phyloP scores from a whole-genome alignment of 2,329 filamentous ascomycete genomes.

The Sodiomyces alkalinus region DNA sequence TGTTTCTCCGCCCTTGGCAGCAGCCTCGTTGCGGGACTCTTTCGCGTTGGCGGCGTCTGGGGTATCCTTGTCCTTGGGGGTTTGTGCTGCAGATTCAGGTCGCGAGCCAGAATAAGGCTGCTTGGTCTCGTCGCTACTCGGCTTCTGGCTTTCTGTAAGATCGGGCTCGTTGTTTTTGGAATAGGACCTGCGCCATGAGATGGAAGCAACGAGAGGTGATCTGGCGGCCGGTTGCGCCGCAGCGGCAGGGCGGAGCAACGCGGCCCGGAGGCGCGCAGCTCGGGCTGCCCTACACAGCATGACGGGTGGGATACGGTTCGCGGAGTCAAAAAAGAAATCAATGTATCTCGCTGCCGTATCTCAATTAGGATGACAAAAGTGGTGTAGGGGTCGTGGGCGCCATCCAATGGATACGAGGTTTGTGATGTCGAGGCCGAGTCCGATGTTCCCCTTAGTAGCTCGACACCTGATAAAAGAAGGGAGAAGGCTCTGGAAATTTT shows the following conservation, averaged over 20 bases:
- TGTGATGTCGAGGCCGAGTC: neutral
- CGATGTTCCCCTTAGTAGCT: too few relatives aligned
- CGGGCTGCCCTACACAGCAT: conserved; percentile 11
- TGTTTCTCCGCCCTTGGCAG: conserved; percentile 6
- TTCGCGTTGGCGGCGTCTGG: conserved; percentile 3
- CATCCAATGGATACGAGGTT: neutral
- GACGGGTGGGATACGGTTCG: too few relatives aligned
- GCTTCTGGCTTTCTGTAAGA: conserved; percentile 2
- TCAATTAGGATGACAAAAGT: too few relatives aligned
- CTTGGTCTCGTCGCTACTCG: neutral
- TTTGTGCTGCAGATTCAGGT: conserved; percentile 4
- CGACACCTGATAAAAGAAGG: too few relatives aligned
- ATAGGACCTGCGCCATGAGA: conserved; percentile 7
- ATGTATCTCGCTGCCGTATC: too few relatives aligned
- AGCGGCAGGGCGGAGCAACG: conserved; percentile 7
- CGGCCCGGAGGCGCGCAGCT: conserved; percentile 8
- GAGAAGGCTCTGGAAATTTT: conserved; percentile 3
- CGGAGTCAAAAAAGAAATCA: too few relatives aligned
- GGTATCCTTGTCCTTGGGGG: conserved; percentile 3
- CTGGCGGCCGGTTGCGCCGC: conserved; percentile 6
- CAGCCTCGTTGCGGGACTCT: conserved; percentile 6
- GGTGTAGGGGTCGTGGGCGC: too few relatives aligned
- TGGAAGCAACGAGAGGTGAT: conserved; percentile 4
- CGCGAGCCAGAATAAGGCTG: neutral
- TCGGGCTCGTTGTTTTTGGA: conserved; percentile 5